These are phyloP conservation scores for Fagus sylvatica DNA, from an alignment of 306 rosid genomes.

Conservation along the genomic window DNA sequence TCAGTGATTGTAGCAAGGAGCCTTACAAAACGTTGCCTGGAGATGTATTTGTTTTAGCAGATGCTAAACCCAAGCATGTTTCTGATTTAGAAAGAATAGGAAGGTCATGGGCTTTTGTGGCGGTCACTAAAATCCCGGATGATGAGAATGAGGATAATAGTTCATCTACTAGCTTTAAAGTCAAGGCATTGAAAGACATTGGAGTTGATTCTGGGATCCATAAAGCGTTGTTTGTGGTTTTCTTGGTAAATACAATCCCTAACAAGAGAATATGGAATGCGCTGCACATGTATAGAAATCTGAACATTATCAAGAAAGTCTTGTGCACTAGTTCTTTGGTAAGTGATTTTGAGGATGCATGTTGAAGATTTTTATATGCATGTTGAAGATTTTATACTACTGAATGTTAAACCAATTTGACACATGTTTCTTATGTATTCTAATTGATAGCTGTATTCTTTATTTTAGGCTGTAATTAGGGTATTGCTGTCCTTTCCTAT, in stretches of 20 bases:
- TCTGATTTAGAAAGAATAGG: constrained; percentile 52
- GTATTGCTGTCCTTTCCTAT: background rate
- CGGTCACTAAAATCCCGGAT: constrained; percentile 36
- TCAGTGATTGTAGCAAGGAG: constrained; percentile 46
- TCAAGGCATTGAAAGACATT: constrained; percentile 40
- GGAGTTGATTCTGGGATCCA: constrained; percentile 14
- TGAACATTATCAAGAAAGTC: constrained; percentile 34
- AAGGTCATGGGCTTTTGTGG: constrained; percentile 49
- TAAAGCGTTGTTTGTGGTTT: constrained; percentile 42
- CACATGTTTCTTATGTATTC: too few relatives aligned
- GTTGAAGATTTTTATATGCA: too few relatives aligned
- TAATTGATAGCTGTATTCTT: too few relatives aligned
- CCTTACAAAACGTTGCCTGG: constrained; percentile 61
- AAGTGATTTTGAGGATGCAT: constrained; percentile 14
- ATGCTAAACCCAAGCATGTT: constrained; percentile 48
- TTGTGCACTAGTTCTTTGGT: constrained; percentile 45
- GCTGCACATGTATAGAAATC: constrained; percentile 40
- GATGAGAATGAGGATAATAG: constrained; percentile 31
- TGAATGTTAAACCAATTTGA: too few relatives aligned
- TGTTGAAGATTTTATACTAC: background rate
- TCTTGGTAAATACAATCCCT: constrained; percentile 48
- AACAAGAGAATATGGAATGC: constrained; percentile 58
- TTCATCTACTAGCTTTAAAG: constrained; percentile 41
- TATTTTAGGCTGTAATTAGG: too few relatives aligned
- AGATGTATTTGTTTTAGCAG: constrained; percentile 59